Conservation (phyloP, 805 yeast species). For the Blastobotrys muscicola region DNA sequence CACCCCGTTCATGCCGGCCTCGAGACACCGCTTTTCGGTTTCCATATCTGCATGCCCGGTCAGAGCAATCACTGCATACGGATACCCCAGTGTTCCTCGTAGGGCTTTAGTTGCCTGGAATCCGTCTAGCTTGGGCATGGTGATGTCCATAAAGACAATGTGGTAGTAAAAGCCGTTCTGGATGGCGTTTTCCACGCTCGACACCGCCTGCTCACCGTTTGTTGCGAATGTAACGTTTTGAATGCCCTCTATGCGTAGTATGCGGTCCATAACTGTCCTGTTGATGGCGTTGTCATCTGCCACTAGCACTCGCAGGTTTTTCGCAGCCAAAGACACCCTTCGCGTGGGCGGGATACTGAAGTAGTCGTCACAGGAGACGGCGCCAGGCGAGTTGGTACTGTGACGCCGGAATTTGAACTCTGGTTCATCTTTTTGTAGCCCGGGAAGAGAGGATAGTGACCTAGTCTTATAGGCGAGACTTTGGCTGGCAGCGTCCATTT, state of each 20-base stretch:
- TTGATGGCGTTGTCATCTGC: conserved; percentile 94
- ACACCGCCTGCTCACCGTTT: conserved; percentile 86
- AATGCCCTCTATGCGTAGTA: conserved; percentile 80
- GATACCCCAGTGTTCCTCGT: conserved; percentile 49
- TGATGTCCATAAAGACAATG: conserved; percentile 91
- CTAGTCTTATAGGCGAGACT: background rate
- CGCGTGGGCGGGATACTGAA: too few species aligned
- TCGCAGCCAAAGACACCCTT: too few species aligned
- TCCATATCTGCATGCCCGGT: conserved; percentile 95
- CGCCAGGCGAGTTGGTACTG: too few species aligned
- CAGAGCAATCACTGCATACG: conserved; percentile 79
- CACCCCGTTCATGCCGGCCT: conserved; percentile 87
- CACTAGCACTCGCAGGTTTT: conserved; percentile 46
- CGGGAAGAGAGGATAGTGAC: background rate
- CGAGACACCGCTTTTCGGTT: conserved; percentile 65
- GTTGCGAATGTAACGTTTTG: conserved; percentile 64
- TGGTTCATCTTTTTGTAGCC: background rate
- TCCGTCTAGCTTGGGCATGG: conserved; percentile 94
- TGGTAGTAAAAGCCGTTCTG: conserved; percentile 36
- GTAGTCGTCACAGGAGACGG: too few species aligned
- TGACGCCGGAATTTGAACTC: background rate
- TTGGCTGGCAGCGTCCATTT: background rate
- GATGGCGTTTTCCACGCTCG: conserved; percentile 43
- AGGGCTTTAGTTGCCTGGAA: conserved; percentile 70
- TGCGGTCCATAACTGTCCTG: conserved; percentile 85